Conservation (phyloP, 768 basidiomycete species). For the Termitomyces sp. region DNA sequence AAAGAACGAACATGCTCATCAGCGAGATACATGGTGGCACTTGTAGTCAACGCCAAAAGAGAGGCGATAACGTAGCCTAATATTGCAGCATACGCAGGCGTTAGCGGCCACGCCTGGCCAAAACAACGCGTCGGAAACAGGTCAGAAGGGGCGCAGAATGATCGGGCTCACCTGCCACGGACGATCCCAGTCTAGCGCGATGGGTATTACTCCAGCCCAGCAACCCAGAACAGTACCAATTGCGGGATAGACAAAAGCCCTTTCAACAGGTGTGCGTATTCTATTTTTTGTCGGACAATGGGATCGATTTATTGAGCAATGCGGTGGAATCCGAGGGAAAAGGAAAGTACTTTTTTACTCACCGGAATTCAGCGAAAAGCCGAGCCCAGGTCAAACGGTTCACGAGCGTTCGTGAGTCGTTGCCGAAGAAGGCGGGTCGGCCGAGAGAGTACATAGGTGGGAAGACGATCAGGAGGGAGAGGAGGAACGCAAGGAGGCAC, state of each 20-base stretch:
- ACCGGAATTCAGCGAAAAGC: slow-evolving; percentile 82
- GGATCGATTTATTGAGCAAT: neutral
- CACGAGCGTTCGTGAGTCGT: slow-evolving; percentile 37
- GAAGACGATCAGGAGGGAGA: slow-evolving; percentile 63
- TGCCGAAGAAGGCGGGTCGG: slow-evolving; percentile 41
- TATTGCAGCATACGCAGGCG: slow-evolving; percentile 69
- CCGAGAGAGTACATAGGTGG: slow-evolving; percentile 71
- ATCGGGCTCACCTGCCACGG: slow-evolving; percentile 80
- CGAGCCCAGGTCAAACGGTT: slow-evolving; percentile 69
- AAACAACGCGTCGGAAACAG: neutral
- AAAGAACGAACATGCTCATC: slow-evolving; percentile 30
- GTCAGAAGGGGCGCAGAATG: neutral
- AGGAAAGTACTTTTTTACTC: slow-evolving; percentile 28
- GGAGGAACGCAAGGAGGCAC: slow-evolving; percentile 61
- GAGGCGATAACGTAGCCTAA: slow-evolving; percentile 64
- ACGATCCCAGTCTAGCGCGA: slow-evolving; percentile 94
- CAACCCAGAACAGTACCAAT: slow-evolving; percentile 68
- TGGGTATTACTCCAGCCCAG: slow-evolving; percentile 81
- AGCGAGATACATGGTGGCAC: slow-evolving; percentile 31
- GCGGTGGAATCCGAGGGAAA: slow-evolving; percentile 1
- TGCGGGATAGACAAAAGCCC: slow-evolving; percentile 75
- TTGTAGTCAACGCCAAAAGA: slow-evolving; percentile 48
- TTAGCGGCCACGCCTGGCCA: slow-evolving; percentile 76
- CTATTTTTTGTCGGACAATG: slow-evolving; percentile 24
- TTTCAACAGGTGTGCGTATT: slow-evolving; percentile 63